These are phyloP conservation scores for Abelmoschus esculentus DNA, from an alignment of 345 rosid genomes.

Conservation along the genomic window DNA sequence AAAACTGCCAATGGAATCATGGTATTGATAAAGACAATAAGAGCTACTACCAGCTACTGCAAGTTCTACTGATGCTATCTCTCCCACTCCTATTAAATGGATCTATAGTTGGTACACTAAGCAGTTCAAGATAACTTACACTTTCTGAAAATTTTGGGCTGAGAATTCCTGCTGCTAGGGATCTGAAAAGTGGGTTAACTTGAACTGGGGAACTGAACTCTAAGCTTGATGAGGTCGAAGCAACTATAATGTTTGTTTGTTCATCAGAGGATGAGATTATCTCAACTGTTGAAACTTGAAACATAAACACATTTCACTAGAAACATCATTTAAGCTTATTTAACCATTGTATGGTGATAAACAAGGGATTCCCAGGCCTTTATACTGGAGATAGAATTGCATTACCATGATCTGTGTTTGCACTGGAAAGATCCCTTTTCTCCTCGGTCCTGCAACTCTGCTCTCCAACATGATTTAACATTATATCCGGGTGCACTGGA, in stretches of 20 bases:
- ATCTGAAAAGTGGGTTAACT: constrained; percentile 89
- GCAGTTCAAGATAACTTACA: constrained; percentile 42
- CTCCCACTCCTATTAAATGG: not conserved
- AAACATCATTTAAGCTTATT: not conserved
- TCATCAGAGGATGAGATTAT: constrained; percentile 34
- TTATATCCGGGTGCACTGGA: constrained; percentile 24
- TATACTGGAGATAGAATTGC: not conserved
- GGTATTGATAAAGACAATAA: not conserved
- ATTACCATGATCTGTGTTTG: constrained; percentile 44
- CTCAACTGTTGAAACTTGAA: constrained; percentile 28
- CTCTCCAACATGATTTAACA: constrained; percentile 20
- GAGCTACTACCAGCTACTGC: not conserved
- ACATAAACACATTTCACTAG: constrained; percentile 13
- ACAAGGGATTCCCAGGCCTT: not conserved
- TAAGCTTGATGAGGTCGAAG: constrained; percentile 35
- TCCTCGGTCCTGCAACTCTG: constrained; percentile 21
- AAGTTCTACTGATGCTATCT: not conserved
- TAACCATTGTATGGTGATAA: not conserved
- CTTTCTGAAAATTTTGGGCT: constrained; percentile 98
- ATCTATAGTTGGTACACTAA: constrained; percentile 1
- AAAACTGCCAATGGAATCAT: not conserved
- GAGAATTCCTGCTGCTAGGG: constrained; percentile 94
- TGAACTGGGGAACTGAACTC: constrained; percentile 80
- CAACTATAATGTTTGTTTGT: constrained; percentile 30
- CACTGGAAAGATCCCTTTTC: constrained; percentile 31